Evolutionary conservation across 306 rosid genomes (phyloP), one percentile per base, ranked within the genome.

Genomic region (Vigna trinervia): DNA sequence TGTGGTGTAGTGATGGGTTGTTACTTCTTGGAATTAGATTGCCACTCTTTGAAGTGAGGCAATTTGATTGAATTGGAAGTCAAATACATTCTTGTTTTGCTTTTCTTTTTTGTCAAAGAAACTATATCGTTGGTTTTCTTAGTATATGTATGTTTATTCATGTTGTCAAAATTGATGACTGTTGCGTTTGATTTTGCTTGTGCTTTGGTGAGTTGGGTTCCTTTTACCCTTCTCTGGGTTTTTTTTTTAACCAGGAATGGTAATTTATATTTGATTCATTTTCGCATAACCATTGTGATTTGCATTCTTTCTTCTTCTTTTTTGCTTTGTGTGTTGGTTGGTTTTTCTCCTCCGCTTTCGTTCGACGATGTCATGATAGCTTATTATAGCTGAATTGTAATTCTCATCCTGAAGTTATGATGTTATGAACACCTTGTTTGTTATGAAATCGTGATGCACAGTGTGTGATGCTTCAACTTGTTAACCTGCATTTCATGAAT

Each of bases 91-190:
- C 20, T 15, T 17, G 12, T 11, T 43, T 57, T 8, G 19, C 48
- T 36, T 23, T 41, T 57, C 23, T 73, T 73, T 32, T 61, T 36
- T 45, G 62, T 63, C 59, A 45, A 60, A 23, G 28, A 23, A 59
- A 13, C 61, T 46, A 57, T 11, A 75, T 53, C 22, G 11, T 56
- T 67, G 45, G 56, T 22, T 74, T 60, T 78, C 13, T n/a, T 26
- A 38, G 34, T 6, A n/a, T 70, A 15, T 69, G 6, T 17, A 2
- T 59, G 8, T 28, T 61, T 72, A 68, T 80, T 71, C 5, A 13
- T 52, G 23, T 63, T 73, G 54, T 79, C 80, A 79, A 65, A 78
- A 78, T 79, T 63, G 62, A 4, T 76, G 26, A 60, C 56, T 64
- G 30, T 34, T 75, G 67, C 69, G 32, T 75, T 66, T 61, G 80